Evolutionary conservation across 371 early-diverging fungal species (phyloP).

Genomic region (Fennellomyces sp.): DNA sequence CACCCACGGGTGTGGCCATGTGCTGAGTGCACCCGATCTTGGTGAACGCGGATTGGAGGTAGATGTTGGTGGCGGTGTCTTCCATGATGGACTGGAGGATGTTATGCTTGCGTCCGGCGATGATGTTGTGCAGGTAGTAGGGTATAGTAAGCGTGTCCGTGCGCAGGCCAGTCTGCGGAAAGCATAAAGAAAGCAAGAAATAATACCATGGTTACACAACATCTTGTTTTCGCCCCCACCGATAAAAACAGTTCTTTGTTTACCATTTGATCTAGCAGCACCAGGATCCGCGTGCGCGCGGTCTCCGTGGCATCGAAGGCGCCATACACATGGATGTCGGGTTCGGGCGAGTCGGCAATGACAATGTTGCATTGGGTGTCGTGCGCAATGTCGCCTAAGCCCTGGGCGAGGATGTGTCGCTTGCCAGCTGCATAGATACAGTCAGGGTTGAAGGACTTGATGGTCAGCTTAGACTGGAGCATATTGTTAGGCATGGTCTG

Average conservation of each 20-base stretch:
- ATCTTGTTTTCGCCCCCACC: background rate
- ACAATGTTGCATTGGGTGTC: slow-evolving; percentile 7
- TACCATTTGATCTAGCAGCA: slow-evolving; percentile 45
- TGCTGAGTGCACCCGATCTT: slow-evolving; percentile 13
- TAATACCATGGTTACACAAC: slow-evolving; percentile 10
- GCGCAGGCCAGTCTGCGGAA: slow-evolving; percentile 17
- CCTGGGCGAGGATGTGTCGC: background rate
- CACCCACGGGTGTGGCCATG: slow-evolving; percentile 17
- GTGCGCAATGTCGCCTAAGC: slow-evolving; percentile 14
- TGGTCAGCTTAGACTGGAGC: slow-evolving; percentile 8
- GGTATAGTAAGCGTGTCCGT: slow-evolving; percentile 26
- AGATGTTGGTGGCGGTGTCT: slow-evolving; percentile 65
- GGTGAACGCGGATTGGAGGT: slow-evolving; percentile 64
- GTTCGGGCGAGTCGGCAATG: slow-evolving; percentile 8
- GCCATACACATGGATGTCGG: slow-evolving; percentile 28
- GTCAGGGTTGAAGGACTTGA: slow-evolving; percentile 11
- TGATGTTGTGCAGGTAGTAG: slow-evolving; percentile 49
- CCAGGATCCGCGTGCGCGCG: slow-evolving; percentile 31
- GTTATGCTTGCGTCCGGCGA: slow-evolving; percentile 66
- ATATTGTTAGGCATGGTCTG: background rate
- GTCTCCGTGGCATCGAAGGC: slow-evolving; percentile 26
- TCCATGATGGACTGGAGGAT: slow-evolving; percentile 67
- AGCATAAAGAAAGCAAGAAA: background rate
- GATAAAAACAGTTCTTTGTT: slow-evolving; percentile 1
- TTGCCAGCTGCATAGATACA: slow-evolving; percentile 6